Evolutionary conservation across 1,139 yeast genomes (phyloP), one percentile per base, ranked within the genome.

Genomic region (Lodderomyces elongisporus): DNA sequence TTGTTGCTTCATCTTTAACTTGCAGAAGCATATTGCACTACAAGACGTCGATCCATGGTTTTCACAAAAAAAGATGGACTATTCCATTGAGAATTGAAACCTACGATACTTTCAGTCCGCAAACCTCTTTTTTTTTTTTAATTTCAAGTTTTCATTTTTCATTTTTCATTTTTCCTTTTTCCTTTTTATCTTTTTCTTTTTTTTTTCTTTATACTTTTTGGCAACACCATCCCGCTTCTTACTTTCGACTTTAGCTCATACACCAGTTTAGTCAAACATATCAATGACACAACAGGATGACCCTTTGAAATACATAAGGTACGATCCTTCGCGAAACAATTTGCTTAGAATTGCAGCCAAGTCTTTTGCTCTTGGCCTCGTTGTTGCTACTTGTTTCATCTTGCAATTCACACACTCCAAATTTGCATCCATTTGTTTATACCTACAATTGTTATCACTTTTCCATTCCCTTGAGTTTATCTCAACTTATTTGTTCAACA

Each of bases 381-480:
- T 45, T 2, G 28, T 58, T 17, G 46, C 55, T 37, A 35, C 42
- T 9, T 48, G 49, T 36, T n/a, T 33, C 20, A 30, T 34, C 17
- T 10, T 27, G 5, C 24, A 24, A 12, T 27, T 33, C 9, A 18
- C 28, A 14, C 24, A 27, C n/a, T n/a, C 26, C 8, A 14, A 17
- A 5, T 32, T 30, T 5, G 12, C 23, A 23, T 36, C 35, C 26
- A 28, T 51, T 17, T 40, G 45, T 32, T 14, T 74, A 2, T 88
- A 82, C 52, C 43, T 82, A 14, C 52, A 70, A 14, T 58, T 71
- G 4, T 55, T 85, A 14, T 57, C 80, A 2, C 16, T 69, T 0
- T 91, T 91, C 60, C 97, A 91, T 54, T 71, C 84, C 47, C 54
- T 87, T 21, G 98, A 91, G 57, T 91, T 81, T 54, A 72, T 73